Evolutionary conservation across 768 basidiomycete genomes (phyloP).

Genomic region (Suillus subalutaceus): DNA sequence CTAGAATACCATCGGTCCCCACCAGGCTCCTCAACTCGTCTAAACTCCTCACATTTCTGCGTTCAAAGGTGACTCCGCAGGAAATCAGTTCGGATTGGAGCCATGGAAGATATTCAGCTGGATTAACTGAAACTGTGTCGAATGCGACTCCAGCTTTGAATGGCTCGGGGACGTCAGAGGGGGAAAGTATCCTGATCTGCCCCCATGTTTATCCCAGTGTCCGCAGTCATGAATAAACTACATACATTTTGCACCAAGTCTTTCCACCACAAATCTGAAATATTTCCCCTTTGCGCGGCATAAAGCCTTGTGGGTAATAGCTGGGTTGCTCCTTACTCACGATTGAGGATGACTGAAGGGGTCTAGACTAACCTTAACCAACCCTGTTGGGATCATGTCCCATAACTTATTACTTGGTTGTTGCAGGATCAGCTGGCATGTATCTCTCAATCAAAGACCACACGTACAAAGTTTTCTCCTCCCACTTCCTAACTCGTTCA

Average conservation of each 20-base stretch:
- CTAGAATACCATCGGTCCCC: constrained; percentile 41
- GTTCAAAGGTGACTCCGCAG: constrained; percentile 47
- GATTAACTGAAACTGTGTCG: constrained; percentile 51
- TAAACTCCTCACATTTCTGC: constrained; percentile 43
- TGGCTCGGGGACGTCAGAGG: constrained; percentile 38
- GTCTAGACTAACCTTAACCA: constrained; percentile 38
- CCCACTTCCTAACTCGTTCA: constrained; percentile 39
- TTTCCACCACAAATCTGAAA: constrained; percentile 40
- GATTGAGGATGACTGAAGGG: not conserved
- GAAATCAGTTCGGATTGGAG: constrained; percentile 42
- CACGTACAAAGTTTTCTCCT: constrained; percentile 47
- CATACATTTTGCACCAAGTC: constrained; percentile 43
- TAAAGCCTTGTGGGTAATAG: constrained; percentile 42
- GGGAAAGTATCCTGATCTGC: constrained; percentile 37
- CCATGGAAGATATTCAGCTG: constrained; percentile 53
- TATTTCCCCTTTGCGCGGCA: constrained; percentile 20
- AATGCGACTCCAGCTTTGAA: constrained; percentile 44
- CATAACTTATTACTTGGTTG: constrained; percentile 45
- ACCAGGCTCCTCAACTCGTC: constrained; percentile 48
- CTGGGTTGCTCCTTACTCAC: constrained; percentile 25
- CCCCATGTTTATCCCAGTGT: not conserved
- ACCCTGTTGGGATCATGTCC: constrained; percentile 47
- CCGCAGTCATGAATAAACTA: not conserved
- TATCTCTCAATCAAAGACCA: not conserved
- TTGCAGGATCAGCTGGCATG: constrained; percentile 13